These are phyloP conservation scores for Trametes sp. DNA, from an alignment of 1,284 basidiomycete species.

Conservation along the genomic window DNA sequence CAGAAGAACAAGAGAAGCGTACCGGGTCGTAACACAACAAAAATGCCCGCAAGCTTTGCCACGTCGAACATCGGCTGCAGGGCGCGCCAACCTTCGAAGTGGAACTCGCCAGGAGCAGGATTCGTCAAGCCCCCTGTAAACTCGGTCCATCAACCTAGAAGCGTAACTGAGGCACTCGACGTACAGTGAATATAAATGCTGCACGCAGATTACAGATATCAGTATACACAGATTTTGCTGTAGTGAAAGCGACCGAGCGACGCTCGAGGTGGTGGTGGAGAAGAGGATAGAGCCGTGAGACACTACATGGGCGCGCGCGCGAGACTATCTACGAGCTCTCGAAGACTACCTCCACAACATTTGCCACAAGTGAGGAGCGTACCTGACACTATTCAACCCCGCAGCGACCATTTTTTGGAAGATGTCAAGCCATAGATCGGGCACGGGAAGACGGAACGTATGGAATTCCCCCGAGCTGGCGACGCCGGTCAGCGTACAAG, in stretches of 20 bases:
- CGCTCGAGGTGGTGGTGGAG: too few relatives aligned
- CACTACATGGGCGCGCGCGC: too few relatives aligned
- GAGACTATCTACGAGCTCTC: too few relatives aligned
- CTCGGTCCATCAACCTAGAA: not conserved
- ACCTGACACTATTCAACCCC: conserved; percentile 74
- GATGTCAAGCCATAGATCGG: conserved; percentile 82
- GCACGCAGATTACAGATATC: not conserved
- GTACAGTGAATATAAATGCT: conserved; percentile 75
- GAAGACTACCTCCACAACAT: too few relatives aligned
- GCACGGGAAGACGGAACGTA: conserved; percentile 82
- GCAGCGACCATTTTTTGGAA: conserved; percentile 84
- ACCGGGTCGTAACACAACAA: conserved; percentile 56
- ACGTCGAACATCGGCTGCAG: conserved; percentile 66
- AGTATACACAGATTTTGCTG: not conserved
- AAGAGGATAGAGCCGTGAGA: too few relatives aligned
- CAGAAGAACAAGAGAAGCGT: not conserved
- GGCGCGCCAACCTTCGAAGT: conserved; percentile 74
- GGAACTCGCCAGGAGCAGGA: conserved; percentile 75
- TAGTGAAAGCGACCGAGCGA: too few relatives aligned
- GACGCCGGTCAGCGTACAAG: not conserved
- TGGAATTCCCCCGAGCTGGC: conserved; percentile 79
- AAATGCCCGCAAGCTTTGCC: conserved; percentile 53
- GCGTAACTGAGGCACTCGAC: not conserved
- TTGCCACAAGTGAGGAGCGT: not conserved
- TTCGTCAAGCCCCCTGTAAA: conserved; percentile 66